A percentile compares a stretch with the other conserved stretches of the same genome.
Evolutionary conservation across 1,139 yeast genomes (phyloP).

Genomic region (Keqinozyma sinolaborantium): DNA sequence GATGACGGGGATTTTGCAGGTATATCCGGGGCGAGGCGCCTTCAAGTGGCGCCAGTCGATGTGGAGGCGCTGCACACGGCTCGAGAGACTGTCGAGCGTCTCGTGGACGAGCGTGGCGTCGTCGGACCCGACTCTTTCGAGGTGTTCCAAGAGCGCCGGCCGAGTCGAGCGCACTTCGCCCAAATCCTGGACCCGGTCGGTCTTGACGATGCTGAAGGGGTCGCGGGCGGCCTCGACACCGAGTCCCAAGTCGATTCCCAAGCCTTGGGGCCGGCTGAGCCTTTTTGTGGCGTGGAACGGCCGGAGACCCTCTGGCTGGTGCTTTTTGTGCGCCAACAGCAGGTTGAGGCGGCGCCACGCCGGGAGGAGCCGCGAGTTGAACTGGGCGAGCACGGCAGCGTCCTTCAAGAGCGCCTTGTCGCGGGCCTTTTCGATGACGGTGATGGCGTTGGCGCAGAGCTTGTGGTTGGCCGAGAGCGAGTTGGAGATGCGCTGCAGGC

Average conservation of each 20-base stretch:
- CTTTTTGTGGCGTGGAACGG: background rate
- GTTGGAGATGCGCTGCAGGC: slow-evolving; percentile 8
- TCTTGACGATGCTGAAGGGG: slow-evolving; percentile 33
- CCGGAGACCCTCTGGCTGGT: background rate
- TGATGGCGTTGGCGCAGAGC: slow-evolving; percentile 31
- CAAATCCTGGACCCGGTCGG: slow-evolving; percentile 26
- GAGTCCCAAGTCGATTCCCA: slow-evolving; percentile 37
- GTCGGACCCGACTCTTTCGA: slow-evolving; percentile 10
- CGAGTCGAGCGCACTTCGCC: slow-evolving; percentile 6
- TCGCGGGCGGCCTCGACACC: slow-evolving; percentile 26
- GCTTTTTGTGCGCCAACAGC: slow-evolving; percentile 6
- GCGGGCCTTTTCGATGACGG: slow-evolving; percentile 29
- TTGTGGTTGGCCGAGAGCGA: slow-evolving; percentile 20
- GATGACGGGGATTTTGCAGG: slow-evolving; percentile 24
- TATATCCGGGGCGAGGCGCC: slow-evolving; percentile 6
- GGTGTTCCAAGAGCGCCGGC: slow-evolving; percentile 10
- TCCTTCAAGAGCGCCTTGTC: slow-evolving; percentile 22
- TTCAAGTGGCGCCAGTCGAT: background rate
- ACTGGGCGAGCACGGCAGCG: slow-evolving; percentile 13
- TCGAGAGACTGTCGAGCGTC: background rate
- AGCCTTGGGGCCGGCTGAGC: slow-evolving; percentile 9
- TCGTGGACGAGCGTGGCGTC: slow-evolving; percentile 17
- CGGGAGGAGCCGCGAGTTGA: slow-evolving; percentile 24
- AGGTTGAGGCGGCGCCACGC: slow-evolving; percentile 32
- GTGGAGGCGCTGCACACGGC: background rate